Conservation (phyloP, 2,329 filamentous ascomycete genomes). For the Cryphonectria carpinicola region DNA sequence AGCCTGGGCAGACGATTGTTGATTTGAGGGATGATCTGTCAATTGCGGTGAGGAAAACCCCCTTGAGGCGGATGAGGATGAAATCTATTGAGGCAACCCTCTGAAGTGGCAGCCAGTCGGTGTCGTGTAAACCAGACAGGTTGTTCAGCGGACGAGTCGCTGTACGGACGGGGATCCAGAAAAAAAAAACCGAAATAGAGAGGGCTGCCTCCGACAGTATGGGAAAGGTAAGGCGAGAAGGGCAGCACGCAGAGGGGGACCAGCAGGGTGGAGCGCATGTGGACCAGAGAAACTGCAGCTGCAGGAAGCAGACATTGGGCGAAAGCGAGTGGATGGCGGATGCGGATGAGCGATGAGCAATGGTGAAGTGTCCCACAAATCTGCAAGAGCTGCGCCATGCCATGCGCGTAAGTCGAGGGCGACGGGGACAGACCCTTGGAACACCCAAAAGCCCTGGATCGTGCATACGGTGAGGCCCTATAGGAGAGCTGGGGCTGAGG, state of each 20-base stretch:
- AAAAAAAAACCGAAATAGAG: not conserved
- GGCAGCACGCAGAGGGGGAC: constrained; percentile 3
- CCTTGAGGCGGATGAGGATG: not conserved
- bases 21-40: constrained; percentile 1
- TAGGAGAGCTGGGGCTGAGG: constrained; percentile 40
- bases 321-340: not conserved
- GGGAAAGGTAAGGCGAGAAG: constrained; percentile 5
- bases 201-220: constrained; percentile 11
- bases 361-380: constrained; percentile 5
- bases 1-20: not conserved
- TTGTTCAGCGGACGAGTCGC: not conserved
- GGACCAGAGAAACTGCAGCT: not conserved
- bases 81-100: constrained; percentile 3
- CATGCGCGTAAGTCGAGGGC: constrained; percentile 41
- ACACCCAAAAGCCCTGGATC: constrained; percentile 38
- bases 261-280: not conserved
- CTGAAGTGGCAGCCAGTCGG: not conserved
- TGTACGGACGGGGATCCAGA: not conserved
- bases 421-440: constrained; percentile 23
- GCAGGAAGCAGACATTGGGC: constrained; percentile 8
- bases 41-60: not conserved
- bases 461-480: constrained; percentile 47
- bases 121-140: not conserved
- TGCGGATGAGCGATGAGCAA: not conserved
- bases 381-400: constrained; percentile 47